These are phyloP conservation scores for Termitomyces sp. DNA, from an alignment of 768 basidiomycete genomes.

Conservation along the genomic window DNA sequence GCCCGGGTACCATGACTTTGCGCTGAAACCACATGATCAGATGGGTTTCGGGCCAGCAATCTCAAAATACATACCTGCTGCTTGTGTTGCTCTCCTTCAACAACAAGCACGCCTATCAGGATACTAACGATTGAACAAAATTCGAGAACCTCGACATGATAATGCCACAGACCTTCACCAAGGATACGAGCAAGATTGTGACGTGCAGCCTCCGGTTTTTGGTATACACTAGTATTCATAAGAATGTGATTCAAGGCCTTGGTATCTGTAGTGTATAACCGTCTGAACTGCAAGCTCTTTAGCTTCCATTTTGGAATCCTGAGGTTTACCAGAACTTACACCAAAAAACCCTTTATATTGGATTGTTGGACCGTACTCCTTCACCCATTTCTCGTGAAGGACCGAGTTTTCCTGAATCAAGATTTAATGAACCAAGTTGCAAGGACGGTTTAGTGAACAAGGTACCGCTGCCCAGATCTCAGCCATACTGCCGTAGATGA, in stretches of 20 bases:
- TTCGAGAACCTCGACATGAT: too few species aligned
- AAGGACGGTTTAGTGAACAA: not conserved
- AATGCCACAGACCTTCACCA: slow-evolving; percentile 33
- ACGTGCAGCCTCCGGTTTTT: slow-evolving; percentile 47
- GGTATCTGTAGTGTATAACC: slow-evolving; percentile 15
- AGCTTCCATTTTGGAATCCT: slow-evolving; percentile 51
- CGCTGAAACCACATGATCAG: slow-evolving; percentile 26
- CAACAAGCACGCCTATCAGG: slow-evolving; percentile 47
- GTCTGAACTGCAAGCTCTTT: slow-evolving; percentile 29
- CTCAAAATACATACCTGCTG: slow-evolving; percentile 33
- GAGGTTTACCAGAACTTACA: slow-evolving; percentile 27
- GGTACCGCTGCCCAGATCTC: slow-evolving; percentile 43
- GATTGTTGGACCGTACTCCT: slow-evolving; percentile 18
- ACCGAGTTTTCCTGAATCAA: slow-evolving; percentile 33
- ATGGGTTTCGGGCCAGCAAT: not conserved
- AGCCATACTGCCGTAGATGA: slow-evolving; percentile 48
- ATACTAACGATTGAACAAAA: not conserved
- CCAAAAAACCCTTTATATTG: slow-evolving; percentile 33
- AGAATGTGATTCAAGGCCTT: slow-evolving; percentile 67
- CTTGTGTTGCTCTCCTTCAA: slow-evolving; percentile 46
- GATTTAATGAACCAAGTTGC: not conserved
- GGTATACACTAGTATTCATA: slow-evolving; percentile 51
- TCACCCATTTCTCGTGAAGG: slow-evolving; percentile 20
- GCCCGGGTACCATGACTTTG: slow-evolving; percentile 41
- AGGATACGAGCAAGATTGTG: slow-evolving; percentile 40